Percentiles rank a stretch among this genome's conserved stretches.
Conservation (phyloP, 2,329 filamentous ascomycete species). For the Chaetomiaceae sp. region DNA sequence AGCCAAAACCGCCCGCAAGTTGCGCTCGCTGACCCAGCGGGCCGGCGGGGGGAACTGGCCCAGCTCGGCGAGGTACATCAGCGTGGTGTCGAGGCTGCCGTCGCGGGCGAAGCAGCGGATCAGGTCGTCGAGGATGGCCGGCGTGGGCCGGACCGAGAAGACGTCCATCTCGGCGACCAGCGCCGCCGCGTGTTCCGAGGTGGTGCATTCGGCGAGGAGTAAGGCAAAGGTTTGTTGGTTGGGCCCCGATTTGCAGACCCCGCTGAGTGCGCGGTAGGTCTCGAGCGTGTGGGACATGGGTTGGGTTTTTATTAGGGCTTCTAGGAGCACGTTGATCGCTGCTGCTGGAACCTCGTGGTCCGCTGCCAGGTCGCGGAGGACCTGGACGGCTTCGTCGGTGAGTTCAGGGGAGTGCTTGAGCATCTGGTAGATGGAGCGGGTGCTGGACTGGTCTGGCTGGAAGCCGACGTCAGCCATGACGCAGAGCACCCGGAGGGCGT, state of each 20-base stretch:
- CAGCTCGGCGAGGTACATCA: conserved; percentile 25
- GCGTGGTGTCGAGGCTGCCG: conserved; percentile 33
- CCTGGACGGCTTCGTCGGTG: conserved; percentile 47
- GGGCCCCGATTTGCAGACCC: conserved; percentile 33
- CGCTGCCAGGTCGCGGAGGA: conserved; percentile 49
- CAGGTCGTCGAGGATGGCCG: conserved; percentile 29
- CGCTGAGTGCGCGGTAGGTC: conserved; percentile 35
- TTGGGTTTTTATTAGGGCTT: conserved; percentile 28
- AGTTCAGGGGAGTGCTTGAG: conserved; percentile 45
- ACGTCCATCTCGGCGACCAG: conserved; percentile 36
- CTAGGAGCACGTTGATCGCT: conserved; percentile 39
- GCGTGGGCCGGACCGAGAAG: conserved; percentile 31
- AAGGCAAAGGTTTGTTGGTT: conserved; percentile 35
- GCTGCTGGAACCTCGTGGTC: conserved; percentile 34
- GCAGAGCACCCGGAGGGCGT: conserved; percentile 64
- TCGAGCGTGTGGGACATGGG: conserved; percentile 28
- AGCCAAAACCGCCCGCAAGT: conserved; percentile 32
- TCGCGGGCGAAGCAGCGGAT: conserved; percentile 32
- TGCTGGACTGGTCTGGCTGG: conserved; percentile 53
- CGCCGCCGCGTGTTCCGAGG: conserved; percentile 31
- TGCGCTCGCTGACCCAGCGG: conserved; percentile 31
- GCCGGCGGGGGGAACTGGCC: background rate
- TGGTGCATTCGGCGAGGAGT: conserved; percentile 30
- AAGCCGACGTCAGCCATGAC: conserved; percentile 67
- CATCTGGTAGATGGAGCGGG: conserved; percentile 55